Conservation (phyloP, 208 protist genomes). For the Trypanosoma lewisi region DNA sequence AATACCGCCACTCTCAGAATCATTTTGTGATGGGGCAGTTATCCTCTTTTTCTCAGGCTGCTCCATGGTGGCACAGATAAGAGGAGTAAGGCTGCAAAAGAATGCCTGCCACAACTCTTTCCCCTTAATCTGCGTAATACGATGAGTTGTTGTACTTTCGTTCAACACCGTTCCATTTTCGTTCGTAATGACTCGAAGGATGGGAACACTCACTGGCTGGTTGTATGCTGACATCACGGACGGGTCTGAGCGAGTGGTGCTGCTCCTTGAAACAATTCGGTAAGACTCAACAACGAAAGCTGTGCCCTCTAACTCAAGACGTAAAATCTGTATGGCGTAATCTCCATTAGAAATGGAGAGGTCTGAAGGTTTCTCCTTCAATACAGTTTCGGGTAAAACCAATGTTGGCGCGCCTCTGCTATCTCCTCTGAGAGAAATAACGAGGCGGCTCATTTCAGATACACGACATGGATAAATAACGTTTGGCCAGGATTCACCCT, state of each 20-base stretch:
- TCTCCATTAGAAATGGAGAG: background rate
- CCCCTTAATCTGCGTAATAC: slow-evolving; percentile 28
- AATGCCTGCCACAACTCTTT: slow-evolving; percentile 39
- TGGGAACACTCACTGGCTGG: slow-evolving; percentile 12
- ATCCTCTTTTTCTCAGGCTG: slow-evolving; percentile 28
- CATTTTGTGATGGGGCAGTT: slow-evolving; percentile 4
- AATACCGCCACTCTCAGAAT: slow-evolving; percentile 17
- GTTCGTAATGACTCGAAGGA: slow-evolving; percentile 26
- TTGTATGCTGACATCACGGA: slow-evolving; percentile 5
- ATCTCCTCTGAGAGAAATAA: slow-evolving; percentile 11
- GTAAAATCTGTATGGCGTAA: slow-evolving; percentile 28
- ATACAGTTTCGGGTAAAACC: background rate
- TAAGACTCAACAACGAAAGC: slow-evolving; percentile 47
- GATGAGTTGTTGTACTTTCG: slow-evolving; percentile 22
- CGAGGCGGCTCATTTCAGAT: slow-evolving; percentile 35
- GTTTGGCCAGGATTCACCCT: slow-evolving; percentile 34
- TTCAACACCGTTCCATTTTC: slow-evolving; percentile 9
- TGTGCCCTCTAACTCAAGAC: slow-evolving; percentile 48
- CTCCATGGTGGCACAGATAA: slow-evolving; percentile 34
- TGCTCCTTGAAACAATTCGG: slow-evolving; percentile 3
- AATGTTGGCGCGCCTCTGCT: background rate
- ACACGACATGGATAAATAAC: slow-evolving; percentile 37
- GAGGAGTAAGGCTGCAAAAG: slow-evolving; percentile 38
- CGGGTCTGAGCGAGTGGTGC: slow-evolving; percentile 3
- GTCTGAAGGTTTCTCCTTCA: background rate